These are phyloP conservation scores for Aspergillus haitiensis DNA, from an alignment of 495 filamentous ascomycete genomes.

Conservation along the genomic window DNA sequence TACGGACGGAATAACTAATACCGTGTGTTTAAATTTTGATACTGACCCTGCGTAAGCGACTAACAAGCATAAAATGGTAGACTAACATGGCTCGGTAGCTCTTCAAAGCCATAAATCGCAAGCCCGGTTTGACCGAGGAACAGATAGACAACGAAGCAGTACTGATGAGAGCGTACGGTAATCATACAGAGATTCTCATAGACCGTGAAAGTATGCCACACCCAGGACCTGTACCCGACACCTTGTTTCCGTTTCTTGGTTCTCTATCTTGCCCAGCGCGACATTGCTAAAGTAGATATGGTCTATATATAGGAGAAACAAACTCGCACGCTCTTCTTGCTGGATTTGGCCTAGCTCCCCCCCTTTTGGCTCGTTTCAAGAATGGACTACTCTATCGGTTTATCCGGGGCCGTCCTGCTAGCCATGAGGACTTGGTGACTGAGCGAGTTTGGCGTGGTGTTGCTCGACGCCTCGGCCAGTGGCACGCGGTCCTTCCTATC, in stretches of 20 bases:
- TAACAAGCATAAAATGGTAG: not conserved
- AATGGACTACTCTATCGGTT: conserved; percentile 96
- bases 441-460: conserved; percentile 76
- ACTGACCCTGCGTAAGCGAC: conserved; percentile 10
- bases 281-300: conserved; percentile 41
- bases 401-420: conserved; percentile 75
- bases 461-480: conserved; percentile 79
- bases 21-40: conserved; percentile 51
- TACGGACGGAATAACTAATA: conserved; percentile 98
- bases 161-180: conserved; percentile 89
- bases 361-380: conserved; percentile 86
- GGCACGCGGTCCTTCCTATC: conserved; percentile 76
- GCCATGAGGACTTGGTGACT: conserved; percentile 72
- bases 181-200: conserved; percentile 92
- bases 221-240: conserved; percentile 16
- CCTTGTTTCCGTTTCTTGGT: conserved; percentile 12
- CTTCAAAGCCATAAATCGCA: conserved; percentile 81
- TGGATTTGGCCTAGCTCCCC: conserved; percentile 75
- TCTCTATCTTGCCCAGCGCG: conserved; percentile 34
- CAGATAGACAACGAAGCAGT: conserved; percentile 84
- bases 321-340: conserved; percentile 73
- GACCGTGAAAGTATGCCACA: conserved; percentile 82
- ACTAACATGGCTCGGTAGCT: conserved; percentile 52
- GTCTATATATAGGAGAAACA: conserved; percentile 58
- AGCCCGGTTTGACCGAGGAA: conserved; percentile 70